These are phyloP conservation scores for Candida methanosorbosa DNA, from an alignment of 805 yeast species.

Conservation along the genomic window DNA sequence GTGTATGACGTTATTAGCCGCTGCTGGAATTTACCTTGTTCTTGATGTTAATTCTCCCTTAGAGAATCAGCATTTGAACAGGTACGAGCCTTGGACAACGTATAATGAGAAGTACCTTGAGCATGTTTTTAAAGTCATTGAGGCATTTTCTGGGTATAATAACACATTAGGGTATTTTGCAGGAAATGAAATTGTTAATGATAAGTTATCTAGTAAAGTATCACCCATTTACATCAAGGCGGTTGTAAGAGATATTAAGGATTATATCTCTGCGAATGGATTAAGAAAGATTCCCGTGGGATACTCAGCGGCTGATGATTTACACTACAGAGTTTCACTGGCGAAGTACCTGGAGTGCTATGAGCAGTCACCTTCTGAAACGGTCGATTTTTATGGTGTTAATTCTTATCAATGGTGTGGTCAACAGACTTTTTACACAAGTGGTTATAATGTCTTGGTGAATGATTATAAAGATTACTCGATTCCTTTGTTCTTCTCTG, in stretches of 20 bases:
- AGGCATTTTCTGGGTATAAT: constrained; percentile 75
- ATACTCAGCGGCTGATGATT: constrained; percentile 94
- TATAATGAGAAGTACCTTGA: constrained; percentile 63
- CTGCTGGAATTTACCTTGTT: constrained; percentile 87
- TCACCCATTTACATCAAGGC: constrained; percentile 78
- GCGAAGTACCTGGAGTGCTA: constrained; percentile 78
- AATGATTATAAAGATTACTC: constrained; percentile 59
- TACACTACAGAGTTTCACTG: constrained; percentile 63
- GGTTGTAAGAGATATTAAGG: constrained; percentile 72
- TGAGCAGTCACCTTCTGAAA: constrained; percentile 37
- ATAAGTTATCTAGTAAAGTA: constrained; percentile 52
- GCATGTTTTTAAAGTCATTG: constrained; percentile 71
- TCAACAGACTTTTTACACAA: constrained; percentile 66
- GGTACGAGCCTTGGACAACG: constrained; percentile 91
- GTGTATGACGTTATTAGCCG: constrained; percentile 87
- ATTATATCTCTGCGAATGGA: constrained; percentile 49
- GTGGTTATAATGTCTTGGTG: constrained; percentile 68
- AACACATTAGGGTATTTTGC: constrained; percentile 89
- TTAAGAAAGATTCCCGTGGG: constrained; percentile 80
- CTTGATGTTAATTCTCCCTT: constrained; percentile 89
- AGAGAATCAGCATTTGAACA: constrained; percentile 66
- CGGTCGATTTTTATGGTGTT: constrained; percentile 76
- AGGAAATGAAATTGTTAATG: constrained; percentile 87
- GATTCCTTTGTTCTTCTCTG: constrained; percentile 82
- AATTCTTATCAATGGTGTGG: constrained; percentile 88